Conservation (phyloP, 352 stramenopile genomes). For the Phytopythium ostracodes region DNA sequence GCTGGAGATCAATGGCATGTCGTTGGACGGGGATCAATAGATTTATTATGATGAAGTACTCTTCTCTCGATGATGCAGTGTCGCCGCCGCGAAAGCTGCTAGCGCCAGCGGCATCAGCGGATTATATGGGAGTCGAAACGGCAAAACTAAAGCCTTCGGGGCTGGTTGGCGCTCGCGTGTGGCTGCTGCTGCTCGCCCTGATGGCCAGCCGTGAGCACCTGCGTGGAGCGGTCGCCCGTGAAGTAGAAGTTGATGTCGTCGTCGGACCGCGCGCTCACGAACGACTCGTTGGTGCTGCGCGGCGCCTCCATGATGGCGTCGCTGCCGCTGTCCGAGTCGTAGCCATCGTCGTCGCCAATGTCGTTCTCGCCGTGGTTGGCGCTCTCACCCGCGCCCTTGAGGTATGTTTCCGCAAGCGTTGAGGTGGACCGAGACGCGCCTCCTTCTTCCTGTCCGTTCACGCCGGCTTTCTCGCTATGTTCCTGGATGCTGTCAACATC, state of each 20-base stretch:
- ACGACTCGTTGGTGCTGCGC: constrained; percentile 38
- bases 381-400: neutral
- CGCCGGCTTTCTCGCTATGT: neutral
- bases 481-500: constrained; percentile 15
- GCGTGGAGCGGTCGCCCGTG: constrained; percentile 18
- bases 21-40: neutral
- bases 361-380: constrained; percentile 11
- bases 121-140: constrained; percentile 2
- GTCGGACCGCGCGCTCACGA: constrained; percentile 54
- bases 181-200: neutral
- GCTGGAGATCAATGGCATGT: no score
- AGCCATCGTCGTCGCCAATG: constrained; percentile 28
- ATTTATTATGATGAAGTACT: neutral
- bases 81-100: neutral
- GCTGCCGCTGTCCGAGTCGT: constrained; percentile 20
- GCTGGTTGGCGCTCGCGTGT: neutral
- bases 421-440: neutral
- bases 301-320: constrained; percentile 16
- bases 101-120: neutral
- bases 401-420: neutral
- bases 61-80: neutral
- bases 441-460: neutral
- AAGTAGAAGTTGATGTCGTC: constrained; percentile 61
- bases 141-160: neutral
- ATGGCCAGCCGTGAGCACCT: neutral